phyloP scores from a whole-genome alignment of 352 stramenopile species.

The Achlya hypogyna region DNA sequence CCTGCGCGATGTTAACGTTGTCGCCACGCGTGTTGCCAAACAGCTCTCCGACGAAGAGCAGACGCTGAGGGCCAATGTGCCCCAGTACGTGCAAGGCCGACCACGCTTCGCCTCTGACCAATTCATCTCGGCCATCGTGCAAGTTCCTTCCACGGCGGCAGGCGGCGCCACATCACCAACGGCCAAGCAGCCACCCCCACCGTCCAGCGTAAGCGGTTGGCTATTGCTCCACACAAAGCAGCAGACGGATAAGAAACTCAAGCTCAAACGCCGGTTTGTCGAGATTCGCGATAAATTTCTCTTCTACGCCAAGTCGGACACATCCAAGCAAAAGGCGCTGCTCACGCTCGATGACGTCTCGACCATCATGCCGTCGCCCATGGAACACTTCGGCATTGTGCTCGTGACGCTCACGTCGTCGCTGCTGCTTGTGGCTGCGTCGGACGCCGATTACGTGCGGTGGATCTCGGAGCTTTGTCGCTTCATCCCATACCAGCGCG shows the following conservation, averaged over 20 bases:
- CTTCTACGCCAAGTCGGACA: background rate
- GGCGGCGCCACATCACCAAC: background rate
- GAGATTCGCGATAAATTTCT: conserved; percentile 3
- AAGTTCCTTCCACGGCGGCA: background rate
- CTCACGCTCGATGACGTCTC: conserved; percentile 4
- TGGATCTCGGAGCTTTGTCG: conserved; percentile 75
- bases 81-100: background rate
- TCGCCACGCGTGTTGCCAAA: background rate
- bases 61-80: background rate
- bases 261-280: conserved; percentile 2
- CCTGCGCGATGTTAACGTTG: background rate
- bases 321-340: background rate
- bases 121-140: background rate
- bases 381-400: conserved; percentile 64
- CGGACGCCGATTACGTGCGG: conserved; percentile 61
- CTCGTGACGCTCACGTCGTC: conserved; percentile 69
- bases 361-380: conserved; percentile 10
- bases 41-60: conserved; percentile 5
- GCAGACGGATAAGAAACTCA: conserved; percentile 14
- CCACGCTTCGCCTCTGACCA: background rate
- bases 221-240: background rate
- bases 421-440: conserved; percentile 66
- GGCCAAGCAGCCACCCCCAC: background rate
- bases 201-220: background rate
- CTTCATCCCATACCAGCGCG: conserved; percentile 58